These are phyloP conservation scores for Neurospora sp. DNA, from an alignment of 495 filamentous ascomycete species.

Conservation along the genomic window DNA sequence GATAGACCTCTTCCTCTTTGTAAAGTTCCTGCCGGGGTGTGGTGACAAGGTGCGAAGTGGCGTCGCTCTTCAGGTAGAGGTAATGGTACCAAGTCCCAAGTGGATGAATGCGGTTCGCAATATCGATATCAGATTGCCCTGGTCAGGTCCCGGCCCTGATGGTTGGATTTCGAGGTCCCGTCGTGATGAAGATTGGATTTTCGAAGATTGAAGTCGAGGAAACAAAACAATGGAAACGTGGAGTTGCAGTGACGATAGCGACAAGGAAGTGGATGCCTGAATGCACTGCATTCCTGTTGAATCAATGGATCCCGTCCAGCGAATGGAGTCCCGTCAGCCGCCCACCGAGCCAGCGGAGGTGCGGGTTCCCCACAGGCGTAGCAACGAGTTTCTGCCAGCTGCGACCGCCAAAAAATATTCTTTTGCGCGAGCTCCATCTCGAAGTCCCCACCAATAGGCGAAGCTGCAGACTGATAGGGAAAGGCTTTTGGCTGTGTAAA, in stretches of 20 bases:
- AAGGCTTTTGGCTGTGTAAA: background rate
- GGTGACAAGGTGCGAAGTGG: background rate
- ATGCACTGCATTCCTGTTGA: background rate
- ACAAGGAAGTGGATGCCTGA: background rate
- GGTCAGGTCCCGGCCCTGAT: background rate
- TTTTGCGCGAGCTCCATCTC: conserved; percentile 9
- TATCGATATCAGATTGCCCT: background rate
- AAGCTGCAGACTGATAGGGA: conserved; percentile 11
- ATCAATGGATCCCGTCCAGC: background rate
- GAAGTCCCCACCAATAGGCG: conserved; percentile 20
- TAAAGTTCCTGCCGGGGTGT: background rate
- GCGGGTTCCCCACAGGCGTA: conserved; percentile 6
- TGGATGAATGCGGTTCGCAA: background rate
- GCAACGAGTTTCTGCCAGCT: conserved; percentile 13
- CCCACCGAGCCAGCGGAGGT: background rate
- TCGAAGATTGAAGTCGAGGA: background rate
- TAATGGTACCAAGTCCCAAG: background rate
- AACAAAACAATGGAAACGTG: background rate
- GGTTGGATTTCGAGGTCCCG: background rate
- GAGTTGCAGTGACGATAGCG: background rate
- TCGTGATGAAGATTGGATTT: background rate
- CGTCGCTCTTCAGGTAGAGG: background rate
- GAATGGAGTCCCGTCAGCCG: background rate
- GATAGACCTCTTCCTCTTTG: background rate
- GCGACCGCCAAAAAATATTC: conserved; percentile 32